Conservation (phyloP, 2,329 filamentous ascomycete species). For the Huntiella decipiens region DNA sequence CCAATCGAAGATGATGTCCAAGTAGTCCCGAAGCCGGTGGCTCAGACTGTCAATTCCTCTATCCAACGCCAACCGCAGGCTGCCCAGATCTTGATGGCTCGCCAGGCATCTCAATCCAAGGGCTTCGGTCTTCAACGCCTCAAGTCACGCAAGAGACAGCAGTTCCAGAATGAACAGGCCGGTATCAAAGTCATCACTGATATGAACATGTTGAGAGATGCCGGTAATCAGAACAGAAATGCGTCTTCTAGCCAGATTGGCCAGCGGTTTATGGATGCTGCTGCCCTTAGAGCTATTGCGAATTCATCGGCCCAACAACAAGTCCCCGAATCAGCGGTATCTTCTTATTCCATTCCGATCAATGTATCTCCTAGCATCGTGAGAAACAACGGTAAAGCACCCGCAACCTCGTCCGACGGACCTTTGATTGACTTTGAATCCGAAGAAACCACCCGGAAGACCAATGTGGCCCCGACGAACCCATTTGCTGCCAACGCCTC, state of each 20-base stretch:
- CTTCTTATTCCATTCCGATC: too few species aligned
- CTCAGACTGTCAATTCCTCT: background rate
- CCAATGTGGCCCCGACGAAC: background rate
- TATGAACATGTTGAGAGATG: slow-evolving; percentile 33
- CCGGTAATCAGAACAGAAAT: background rate
- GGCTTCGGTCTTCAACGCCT: slow-evolving; percentile 25
- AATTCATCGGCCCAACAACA: slow-evolving; percentile 30
- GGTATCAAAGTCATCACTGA: slow-evolving; percentile 54
- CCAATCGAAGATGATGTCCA: slow-evolving; percentile 20
- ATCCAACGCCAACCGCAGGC: background rate
- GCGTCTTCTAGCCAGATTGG: slow-evolving; percentile 13
- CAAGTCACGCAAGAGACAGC: slow-evolving; percentile 42
- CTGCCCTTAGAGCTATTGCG: slow-evolving; percentile 39
- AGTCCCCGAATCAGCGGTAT: slow-evolving; percentile 25
- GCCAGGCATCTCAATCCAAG: slow-evolving; percentile 19
- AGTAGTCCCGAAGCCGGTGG: slow-evolving; percentile 13
- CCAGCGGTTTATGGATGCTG: slow-evolving; percentile 37
- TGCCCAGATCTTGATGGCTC: background rate
- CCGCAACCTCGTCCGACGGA: slow-evolving; percentile 23
- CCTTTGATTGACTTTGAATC: slow-evolving; percentile 18
- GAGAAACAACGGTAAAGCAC: slow-evolving; percentile 49
- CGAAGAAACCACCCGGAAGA: too few species aligned
- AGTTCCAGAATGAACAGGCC: slow-evolving; percentile 38
- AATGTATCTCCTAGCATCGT: slow-evolving; percentile 43
- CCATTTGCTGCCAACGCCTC: background rate